Conservation (phyloP, 805 yeast genomes). For the Lachancea nothofagi region DNA sequence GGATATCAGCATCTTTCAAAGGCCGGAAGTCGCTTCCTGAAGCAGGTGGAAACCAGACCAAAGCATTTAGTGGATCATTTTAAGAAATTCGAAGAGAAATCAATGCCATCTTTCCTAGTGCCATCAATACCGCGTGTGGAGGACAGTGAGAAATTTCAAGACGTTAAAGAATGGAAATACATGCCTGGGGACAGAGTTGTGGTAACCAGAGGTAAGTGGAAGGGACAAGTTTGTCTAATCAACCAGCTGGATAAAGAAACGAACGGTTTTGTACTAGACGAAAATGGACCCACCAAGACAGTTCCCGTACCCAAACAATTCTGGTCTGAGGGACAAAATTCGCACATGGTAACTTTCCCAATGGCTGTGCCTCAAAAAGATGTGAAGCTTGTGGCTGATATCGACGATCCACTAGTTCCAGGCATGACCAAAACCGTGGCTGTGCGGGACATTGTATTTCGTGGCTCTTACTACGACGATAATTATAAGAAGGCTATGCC, state of each 20-base stretch:
- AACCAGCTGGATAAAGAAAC: constrained; percentile 52
- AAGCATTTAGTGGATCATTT: constrained; percentile 27
- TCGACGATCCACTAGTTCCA: constrained; percentile 50
- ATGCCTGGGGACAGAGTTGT: constrained; percentile 75
- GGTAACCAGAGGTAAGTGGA: constrained; percentile 60
- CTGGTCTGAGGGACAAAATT: constrained; percentile 68
- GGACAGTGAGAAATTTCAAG: constrained; percentile 33
- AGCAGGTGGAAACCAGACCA: constrained; percentile 30
- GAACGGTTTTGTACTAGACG: constrained; percentile 59
- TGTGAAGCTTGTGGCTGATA: constrained; percentile 72
- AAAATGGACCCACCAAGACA: constrained; percentile 59
- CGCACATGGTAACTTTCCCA: constrained; percentile 70
- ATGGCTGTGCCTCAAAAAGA: constrained; percentile 52
- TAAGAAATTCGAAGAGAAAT: constrained; percentile 28
- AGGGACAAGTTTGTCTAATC: constrained; percentile 71
- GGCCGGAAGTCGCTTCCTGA: constrained; percentile 35
- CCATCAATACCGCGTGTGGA: constrained; percentile 32
- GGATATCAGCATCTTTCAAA: constrained; percentile 32
- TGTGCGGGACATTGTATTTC: constrained; percentile 64
- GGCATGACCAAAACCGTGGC: constrained; percentile 68
- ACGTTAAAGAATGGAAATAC: constrained; percentile 51
- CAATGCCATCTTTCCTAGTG: constrained; percentile 36
- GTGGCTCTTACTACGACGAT: constrained; percentile 68
- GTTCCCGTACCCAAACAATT: constrained; percentile 64
- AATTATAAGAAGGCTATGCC: constrained; percentile 71